These are phyloP conservation scores for Cladophialophora immunda DNA, from an alignment of 2,329 filamentous ascomycete genomes.

Conservation along the genomic window DNA sequence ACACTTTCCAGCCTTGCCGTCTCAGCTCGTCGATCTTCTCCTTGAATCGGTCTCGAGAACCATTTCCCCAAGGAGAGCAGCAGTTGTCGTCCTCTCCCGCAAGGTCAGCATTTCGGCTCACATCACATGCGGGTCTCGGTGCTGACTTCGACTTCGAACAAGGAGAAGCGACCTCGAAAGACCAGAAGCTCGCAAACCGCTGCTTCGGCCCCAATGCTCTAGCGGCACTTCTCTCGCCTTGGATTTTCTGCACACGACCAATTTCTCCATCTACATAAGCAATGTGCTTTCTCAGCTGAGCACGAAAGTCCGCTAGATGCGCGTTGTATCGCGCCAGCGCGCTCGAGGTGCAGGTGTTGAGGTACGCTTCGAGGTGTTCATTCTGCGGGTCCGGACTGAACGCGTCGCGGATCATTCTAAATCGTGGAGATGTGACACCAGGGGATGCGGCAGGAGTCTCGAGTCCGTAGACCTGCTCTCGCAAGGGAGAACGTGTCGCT, in stretches of 20 bases:
- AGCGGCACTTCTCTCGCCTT: conserved; percentile 23
- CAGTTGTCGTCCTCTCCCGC: neutral
- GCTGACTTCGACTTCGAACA: neutral
- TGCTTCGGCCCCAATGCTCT: conserved; percentile 24
- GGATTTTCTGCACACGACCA: conserved; percentile 22
- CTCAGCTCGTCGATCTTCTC: conserved; percentile 36
- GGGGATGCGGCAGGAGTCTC: neutral
- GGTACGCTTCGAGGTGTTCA: conserved; percentile 30
- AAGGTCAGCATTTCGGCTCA: neutral
- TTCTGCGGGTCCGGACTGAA: conserved; percentile 34
- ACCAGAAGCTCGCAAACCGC: conserved; percentile 36
- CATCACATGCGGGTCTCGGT: neutral
- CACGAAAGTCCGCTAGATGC: conserved; percentile 27
- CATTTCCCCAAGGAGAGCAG: neutral
- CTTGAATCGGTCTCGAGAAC: conserved; percentile 1
- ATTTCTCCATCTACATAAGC: conserved; percentile 18
- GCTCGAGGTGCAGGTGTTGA: conserved; percentile 13
- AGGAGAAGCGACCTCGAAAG: conserved; percentile 12
- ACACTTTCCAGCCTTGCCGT: conserved; percentile 34
- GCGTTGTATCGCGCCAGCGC: conserved; percentile 30
- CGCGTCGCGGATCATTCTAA: conserved; percentile 32
- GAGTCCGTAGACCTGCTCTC: neutral
- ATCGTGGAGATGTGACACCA: conserved; percentile 31
- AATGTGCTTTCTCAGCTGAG: conserved; percentile 27
- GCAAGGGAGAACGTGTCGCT: conserved; percentile 6